These are phyloP conservation scores for Sugiyamaella marilandica DNA, from an alignment of 805 yeast species.

Conservation along the genomic window DNA sequence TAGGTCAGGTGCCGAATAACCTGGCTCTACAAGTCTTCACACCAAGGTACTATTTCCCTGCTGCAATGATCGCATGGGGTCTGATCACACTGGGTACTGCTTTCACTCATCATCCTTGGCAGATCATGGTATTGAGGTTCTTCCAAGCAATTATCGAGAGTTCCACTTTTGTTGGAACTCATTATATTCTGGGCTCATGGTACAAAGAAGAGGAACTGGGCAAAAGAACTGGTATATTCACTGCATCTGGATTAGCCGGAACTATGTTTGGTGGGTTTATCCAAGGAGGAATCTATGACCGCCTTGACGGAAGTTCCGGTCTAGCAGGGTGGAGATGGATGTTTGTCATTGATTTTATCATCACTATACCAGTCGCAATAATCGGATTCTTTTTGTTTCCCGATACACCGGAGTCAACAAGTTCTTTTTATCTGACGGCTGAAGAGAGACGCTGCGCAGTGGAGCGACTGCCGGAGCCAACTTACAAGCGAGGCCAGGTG, in stretches of 20 bases:
- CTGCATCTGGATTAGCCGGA: slow-evolving; percentile 42
- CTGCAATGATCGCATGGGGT: slow-evolving; percentile 5
- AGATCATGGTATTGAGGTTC: slow-evolving; percentile 46
- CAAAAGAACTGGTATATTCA: slow-evolving; percentile 31
- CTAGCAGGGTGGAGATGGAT: slow-evolving; percentile 62
- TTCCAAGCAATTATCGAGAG: slow-evolving; percentile 46
- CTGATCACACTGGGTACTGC: slow-evolving; percentile 19
- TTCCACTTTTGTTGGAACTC: slow-evolving; percentile 40
- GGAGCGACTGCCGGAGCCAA: slow-evolving; percentile 1
- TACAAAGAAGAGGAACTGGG: slow-evolving; percentile 35
- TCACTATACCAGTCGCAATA: slow-evolving; percentile 15
- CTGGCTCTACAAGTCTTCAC: slow-evolving; percentile 46
- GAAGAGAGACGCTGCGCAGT: slow-evolving; percentile 26
- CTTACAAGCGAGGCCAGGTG: neutral
- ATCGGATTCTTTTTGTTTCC: slow-evolving; percentile 14
- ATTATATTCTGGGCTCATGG: slow-evolving; percentile 33
- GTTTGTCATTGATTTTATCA: slow-evolving; percentile 40
- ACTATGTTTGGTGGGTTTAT: slow-evolving; percentile 44
- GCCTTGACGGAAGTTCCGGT: slow-evolving; percentile 39
- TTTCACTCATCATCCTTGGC: slow-evolving; percentile 24
- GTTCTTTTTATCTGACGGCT: slow-evolving; percentile 26
- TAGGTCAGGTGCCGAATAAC: slow-evolving; percentile 60
- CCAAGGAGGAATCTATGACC: slow-evolving; percentile 41
- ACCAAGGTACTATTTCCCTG: slow-evolving; percentile 49
- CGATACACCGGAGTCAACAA: slow-evolving; percentile 40